Percentiles rank a stretch among this genome's conserved stretches.
Conservation (phyloP, 1,284 basidiomycete species). For the Pascua guehoae region DNA sequence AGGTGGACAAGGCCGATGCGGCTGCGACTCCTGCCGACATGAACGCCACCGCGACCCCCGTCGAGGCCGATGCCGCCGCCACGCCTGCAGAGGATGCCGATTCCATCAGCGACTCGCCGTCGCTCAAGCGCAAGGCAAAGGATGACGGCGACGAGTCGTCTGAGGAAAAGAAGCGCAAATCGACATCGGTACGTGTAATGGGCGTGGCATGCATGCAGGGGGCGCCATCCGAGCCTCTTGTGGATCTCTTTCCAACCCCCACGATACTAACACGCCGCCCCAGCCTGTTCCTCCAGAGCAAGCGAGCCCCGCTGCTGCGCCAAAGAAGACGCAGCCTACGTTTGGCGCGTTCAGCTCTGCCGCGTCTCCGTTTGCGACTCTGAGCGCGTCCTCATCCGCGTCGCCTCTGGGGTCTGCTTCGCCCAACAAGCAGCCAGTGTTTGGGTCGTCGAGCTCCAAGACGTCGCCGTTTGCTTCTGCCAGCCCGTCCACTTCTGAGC, state of each 20-base stretch:
- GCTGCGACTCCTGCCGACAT: constrained; percentile 5
- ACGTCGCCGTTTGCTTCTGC: constrained; percentile 19
- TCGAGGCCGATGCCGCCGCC: constrained; percentile 9
- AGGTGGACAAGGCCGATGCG: constrained; percentile 21
- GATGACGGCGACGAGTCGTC: constrained; percentile 30
- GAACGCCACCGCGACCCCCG: constrained; percentile 8
- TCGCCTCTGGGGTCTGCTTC: constrained; percentile 58
- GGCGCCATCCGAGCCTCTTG: not conserved
- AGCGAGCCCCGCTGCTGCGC: constrained; percentile 11
- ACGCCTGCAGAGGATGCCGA: constrained; percentile 14
- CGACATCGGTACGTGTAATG: constrained; percentile 14
- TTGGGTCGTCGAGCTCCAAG: constrained; percentile 57
- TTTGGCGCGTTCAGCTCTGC: constrained; percentile 59
- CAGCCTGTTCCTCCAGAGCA: constrained; percentile 2
- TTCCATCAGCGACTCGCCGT: constrained; percentile 13
- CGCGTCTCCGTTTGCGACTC: constrained; percentile 22
- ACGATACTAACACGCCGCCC: too few relatives aligned
- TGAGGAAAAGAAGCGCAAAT: constrained; percentile 22
- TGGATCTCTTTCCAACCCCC: not conserved
- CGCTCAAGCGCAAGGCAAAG: constrained; percentile 39
- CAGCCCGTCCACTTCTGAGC: not conserved
- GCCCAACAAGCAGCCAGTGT: constrained; percentile 43
- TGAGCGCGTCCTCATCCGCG: constrained; percentile 2
- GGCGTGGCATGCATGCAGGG: not conserved
- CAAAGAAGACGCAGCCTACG: constrained; percentile 33